Evolutionary conservation across 192 early-diverging fungal species (phyloP), one percentile per base, ranked within the genome.

Genomic region (Linnemannia zychae): DNA sequence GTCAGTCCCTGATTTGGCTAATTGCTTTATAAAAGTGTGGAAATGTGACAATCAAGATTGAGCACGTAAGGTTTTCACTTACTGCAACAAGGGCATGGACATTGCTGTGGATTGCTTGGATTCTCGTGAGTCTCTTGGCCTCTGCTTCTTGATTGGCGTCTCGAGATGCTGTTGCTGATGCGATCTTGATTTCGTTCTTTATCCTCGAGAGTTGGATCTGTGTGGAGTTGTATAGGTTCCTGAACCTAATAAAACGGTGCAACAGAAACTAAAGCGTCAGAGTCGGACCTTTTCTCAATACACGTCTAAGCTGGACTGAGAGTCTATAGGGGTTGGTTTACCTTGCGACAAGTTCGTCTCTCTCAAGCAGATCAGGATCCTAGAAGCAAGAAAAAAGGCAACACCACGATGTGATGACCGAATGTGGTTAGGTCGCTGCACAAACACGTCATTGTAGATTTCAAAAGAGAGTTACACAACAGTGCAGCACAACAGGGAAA

Each of bases 161-260:
- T 31, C 71, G 67, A 11, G 74, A 68, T 34, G 73, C 66, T 38
- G 74, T 85, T 9, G 83, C 15, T 7, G 72, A 44, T 1, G 67
- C 77, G 2, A 16, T 36, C 4, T 53, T 49, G 44, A 77, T 49
- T 40, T 36, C 74, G 33, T 73, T 46, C 44, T 52, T 50, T 71
- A 76, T 47, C 20, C 18, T 65, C 16, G 77, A 76, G n/a, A 85
- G 18, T 20, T 76, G 52, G 48, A 16, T 76, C 74, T 85, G 83
- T 0, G 77, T 76, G 1, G 44, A 18, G 34, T 65, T 71, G 70
- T 85, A 85, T 9, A 85, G 49, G 22, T 24, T 76, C 69, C 63
- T 70, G 71, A 85, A 79, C 52, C 83, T 85, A 79, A 15, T 40
- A n/a, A 40, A 69, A 40, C 18, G 40, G 20, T 69, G 67, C 13